Evolutionary conservation across 2,329 filamentous ascomycete species (phyloP), one percentile per base, ranked within the genome.

Genomic region (Pseudocercospora fuligena): DNA sequence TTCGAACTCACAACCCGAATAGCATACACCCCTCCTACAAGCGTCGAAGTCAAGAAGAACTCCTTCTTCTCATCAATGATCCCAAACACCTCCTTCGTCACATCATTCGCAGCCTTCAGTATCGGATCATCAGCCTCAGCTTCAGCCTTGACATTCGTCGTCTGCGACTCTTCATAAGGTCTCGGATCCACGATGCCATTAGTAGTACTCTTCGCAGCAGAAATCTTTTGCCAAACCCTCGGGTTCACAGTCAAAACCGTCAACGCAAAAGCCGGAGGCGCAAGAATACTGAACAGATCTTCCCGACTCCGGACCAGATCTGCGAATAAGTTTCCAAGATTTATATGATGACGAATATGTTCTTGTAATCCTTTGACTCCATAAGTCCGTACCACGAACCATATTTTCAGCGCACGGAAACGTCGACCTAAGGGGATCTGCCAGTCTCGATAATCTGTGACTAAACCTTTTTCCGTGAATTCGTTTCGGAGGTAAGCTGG

Each of bases 371-470:
- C 94, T 31, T 85, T 84, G 60, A 96, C 82, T 0, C 94, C 94
- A 76, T 93, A 97, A 51, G 87, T 89, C 53, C 94, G 86, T 73
- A 97, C 82, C 7, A 98, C 93, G 77, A 97, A 97, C 94, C 94
- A 98, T 69, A 97, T 89, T 82, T 98, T 98, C 65, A 98, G 81
- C 2, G 90, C 89, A 67, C 94, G 87, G 85, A 98, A 98, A 16
- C 94, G 86, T 2, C 94, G 86, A 8, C 94, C 94, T 0, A 98
- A 88, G 0, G 94, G 93, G 74, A 98, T 96, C 81, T 97, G 93
- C 94, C 94, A 98, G 83, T 98, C 94, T 56, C 94, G 88, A 82
- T 97, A 97, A 80, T 98, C 94, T 25, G 93, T 97, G 0, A 97
- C 94, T 1, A 94, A 85, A 0, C 93, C 93, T 43, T 86, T 87